A percentile compares a stretch with the other conserved stretches of the same genome.
Evolutionary conservation across 169 alveolate species (phyloP).

Genomic region (Cryptosporidium tyzzeri): DNA sequence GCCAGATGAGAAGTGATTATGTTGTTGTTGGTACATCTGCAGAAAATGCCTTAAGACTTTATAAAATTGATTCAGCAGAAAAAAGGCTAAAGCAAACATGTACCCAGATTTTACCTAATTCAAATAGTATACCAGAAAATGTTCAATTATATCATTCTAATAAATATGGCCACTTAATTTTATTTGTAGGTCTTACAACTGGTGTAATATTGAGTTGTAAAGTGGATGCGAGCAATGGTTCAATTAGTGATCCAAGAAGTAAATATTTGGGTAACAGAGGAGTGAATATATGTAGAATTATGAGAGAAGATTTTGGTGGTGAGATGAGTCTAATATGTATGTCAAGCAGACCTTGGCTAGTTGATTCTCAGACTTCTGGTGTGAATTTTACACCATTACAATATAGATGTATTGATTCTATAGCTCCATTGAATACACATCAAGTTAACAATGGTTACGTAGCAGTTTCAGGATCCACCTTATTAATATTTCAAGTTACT

Average conservation of each 20-base stretch:
- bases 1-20: conserved; percentile 92
- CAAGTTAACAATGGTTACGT: conserved; percentile 92
- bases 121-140: conserved; percentile 77
- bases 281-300: conserved; percentile 87
- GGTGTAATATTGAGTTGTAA: conserved; percentile 95
- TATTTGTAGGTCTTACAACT: conserved; percentile 95
- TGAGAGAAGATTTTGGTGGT: conserved; percentile 71
- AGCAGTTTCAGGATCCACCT: conserved; percentile 89
- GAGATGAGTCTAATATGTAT: conserved; percentile 86
- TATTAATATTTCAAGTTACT: conserved; percentile 86
- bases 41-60: conserved; percentile 93
- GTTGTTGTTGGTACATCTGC: conserved; percentile 93
- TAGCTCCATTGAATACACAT: conserved; percentile 87
- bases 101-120: conserved; percentile 92
- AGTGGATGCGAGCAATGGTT: conserved; percentile 94
- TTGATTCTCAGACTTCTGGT: conserved; percentile 86
- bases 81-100: conserved; percentile 89
- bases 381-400: conserved; percentile 86
- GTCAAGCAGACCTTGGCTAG: conserved; percentile 88
- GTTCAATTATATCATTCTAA: conserved; percentile 35
- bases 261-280: conserved; percentile 95
- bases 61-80: conserved; percentile 93
- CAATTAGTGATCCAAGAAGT: conserved; percentile 94
- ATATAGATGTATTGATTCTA: conserved; percentile 90
- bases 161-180: conserved; percentile 80